Evolutionary conservation across 305 asterid species (phyloP).

Genomic region (Coffea humblotiana): DNA sequence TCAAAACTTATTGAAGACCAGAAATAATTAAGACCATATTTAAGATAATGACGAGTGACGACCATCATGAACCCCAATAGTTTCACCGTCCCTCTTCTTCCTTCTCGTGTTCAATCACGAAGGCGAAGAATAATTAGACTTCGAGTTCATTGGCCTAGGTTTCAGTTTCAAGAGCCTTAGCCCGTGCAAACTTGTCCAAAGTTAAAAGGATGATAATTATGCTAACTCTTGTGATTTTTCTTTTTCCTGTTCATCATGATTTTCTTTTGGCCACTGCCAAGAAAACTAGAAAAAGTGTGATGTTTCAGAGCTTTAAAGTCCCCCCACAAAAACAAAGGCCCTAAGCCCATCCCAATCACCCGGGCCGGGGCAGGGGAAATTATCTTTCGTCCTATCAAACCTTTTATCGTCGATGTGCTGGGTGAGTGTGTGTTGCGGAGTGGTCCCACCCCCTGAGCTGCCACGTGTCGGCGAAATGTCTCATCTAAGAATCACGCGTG

Average conservation of each 20-base stretch:
- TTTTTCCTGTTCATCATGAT: conserved; percentile 2
- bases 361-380: no score
- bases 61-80: background rate
- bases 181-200: background rate
- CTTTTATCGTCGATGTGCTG: conserved; percentile 24
- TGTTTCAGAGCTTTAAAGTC: no score
- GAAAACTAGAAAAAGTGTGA: conserved; percentile 16
- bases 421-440: conserved; percentile 23
- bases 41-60: conserved; percentile 19
- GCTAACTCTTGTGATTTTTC: background rate
- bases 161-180: background rate
- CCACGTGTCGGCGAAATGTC: conserved; percentile 43
- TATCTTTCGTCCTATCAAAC: conserved; percentile 36
- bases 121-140: background rate
- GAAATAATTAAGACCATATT: conserved; percentile 6
- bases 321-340: no score
- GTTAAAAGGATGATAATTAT: conserved; percentile 4
- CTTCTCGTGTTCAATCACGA: background rate
- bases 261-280: background rate
- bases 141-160: background rate
- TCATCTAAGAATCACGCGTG: conserved; percentile 33
- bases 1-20: background rate
- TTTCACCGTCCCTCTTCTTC: background rate
- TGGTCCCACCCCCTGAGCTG: conserved; percentile 33
- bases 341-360: no score